Conservation (phyloP, 2,329 filamentous ascomycete genomes). For the Claviceps humidiphila region DNA sequence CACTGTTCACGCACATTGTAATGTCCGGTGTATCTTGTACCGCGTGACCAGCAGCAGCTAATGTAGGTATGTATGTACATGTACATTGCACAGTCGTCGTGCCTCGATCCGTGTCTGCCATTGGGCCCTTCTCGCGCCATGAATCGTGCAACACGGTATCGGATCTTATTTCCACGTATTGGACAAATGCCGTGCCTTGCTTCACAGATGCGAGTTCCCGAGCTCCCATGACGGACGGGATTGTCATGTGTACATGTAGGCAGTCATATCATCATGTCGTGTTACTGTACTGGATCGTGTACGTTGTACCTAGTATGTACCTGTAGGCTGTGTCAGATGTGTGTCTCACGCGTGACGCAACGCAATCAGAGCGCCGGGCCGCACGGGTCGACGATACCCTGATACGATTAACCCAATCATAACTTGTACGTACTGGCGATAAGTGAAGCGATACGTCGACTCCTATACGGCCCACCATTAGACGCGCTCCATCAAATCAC, state of each 20-base stretch:
- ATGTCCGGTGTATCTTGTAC: neutral
- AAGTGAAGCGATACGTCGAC: too few species aligned
- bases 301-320: neutral
- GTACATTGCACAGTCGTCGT: neutral
- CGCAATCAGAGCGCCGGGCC: too few species aligned
- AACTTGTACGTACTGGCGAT: too few species aligned
- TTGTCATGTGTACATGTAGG: neutral
- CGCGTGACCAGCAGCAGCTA: neutral
- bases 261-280: too few species aligned
- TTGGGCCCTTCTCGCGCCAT: neutral
- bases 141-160: too few species aligned
- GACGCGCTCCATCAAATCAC: too few species aligned
- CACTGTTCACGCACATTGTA: neutral
- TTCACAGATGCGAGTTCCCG: neutral
- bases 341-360: too few species aligned
- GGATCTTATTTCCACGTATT: too few species aligned
- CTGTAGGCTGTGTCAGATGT: neutral
- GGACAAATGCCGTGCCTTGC: neutral
- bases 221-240: neutral
- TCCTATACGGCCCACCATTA: too few species aligned
- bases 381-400: too few species aligned
- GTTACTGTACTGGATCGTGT: neutral
- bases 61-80: neutral
- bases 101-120: neutral
- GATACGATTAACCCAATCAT: too few species aligned